These are phyloP conservation scores for Marasmius sp. DNA, from an alignment of 1,284 basidiomycete genomes.

Conservation along the genomic window DNA sequence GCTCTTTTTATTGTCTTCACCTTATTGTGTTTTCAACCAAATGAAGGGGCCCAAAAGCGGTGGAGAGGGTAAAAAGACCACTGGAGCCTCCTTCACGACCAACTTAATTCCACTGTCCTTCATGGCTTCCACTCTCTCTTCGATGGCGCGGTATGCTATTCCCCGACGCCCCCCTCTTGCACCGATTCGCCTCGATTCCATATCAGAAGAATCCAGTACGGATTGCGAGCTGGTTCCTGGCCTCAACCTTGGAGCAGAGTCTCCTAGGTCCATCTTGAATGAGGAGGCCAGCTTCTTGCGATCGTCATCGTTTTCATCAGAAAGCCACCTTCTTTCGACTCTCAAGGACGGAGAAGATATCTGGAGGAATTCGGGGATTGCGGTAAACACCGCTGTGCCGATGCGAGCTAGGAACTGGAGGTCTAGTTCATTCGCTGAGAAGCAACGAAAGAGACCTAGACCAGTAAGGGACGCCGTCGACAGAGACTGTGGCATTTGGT, in stretches of 20 bases:
- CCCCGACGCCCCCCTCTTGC: neutral
- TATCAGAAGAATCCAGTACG: neutral
- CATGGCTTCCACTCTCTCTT: neutral
- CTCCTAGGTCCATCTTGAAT: neutral
- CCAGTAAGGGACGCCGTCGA: neutral
- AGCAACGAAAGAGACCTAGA: neutral
- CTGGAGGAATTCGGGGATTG: neutral
- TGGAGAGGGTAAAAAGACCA: neutral
- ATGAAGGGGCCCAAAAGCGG: neutral
- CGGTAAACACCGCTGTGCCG: neutral
- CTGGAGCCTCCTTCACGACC: too few species aligned
- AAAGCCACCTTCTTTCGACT: neutral
- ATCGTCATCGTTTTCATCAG: neutral
- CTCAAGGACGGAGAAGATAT: neutral
- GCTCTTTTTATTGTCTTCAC: neutral
- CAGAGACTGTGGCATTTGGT: constrained; percentile 2
- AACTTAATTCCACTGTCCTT: neutral
- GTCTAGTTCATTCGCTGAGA: neutral
- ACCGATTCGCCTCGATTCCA: neutral
- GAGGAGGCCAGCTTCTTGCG: neutral
- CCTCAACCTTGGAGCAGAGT: constrained; percentile 1
- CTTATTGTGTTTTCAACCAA: neutral
- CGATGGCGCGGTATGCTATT: neutral
- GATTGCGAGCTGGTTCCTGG: neutral
- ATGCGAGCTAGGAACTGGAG: neutral